These are phyloP conservation scores for Fusarium sp. DNA, from an alignment of 2,329 filamentous ascomycete genomes.

Conservation along the genomic window DNA sequence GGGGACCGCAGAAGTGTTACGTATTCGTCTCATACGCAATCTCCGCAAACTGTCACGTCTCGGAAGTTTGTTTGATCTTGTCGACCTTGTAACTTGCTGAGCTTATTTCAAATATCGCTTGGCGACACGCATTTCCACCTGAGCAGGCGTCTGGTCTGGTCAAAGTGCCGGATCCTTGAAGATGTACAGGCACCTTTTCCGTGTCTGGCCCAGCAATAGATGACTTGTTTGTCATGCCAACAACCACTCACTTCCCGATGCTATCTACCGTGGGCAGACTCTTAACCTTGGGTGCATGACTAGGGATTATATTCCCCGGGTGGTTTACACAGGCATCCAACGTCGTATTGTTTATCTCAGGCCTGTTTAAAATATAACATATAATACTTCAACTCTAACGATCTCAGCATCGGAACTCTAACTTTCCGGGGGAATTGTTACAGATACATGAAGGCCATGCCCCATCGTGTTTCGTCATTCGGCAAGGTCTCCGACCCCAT, in stretches of 20 bases:
- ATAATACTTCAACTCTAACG: constrained; percentile 12
- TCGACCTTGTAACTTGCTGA: not conserved
- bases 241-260: constrained; percentile 9
- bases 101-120: constrained; percentile 20
- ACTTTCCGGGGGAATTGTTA: constrained; percentile 36
- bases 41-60: constrained; percentile 31
- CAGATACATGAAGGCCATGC: constrained; percentile 33
- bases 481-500: constrained; percentile 36
- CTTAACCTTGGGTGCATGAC: not conserved
- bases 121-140: constrained; percentile 5
- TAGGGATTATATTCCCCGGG: constrained; percentile 1
- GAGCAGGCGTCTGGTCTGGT: constrained; percentile 17
- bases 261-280: constrained; percentile 5
- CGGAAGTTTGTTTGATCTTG: constrained; percentile 25
- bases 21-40: constrained; percentile 33
- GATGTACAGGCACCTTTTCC: constrained; percentile 17
- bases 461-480: constrained; percentile 37
- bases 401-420: constrained; percentile 36
- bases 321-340: constrained; percentile 1
- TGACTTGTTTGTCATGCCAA: constrained; percentile 10
- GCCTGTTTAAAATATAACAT: constrained; percentile 14
- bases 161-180: constrained; percentile 17
- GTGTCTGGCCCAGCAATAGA: constrained; percentile 6
- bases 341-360: constrained; percentile 9
- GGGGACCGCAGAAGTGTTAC: constrained; percentile 18